Evolutionary conservation across 805 yeast species (phyloP), one percentile per base, ranked within the genome.

Genomic region (Grigorovia yakushimaensis): DNA sequence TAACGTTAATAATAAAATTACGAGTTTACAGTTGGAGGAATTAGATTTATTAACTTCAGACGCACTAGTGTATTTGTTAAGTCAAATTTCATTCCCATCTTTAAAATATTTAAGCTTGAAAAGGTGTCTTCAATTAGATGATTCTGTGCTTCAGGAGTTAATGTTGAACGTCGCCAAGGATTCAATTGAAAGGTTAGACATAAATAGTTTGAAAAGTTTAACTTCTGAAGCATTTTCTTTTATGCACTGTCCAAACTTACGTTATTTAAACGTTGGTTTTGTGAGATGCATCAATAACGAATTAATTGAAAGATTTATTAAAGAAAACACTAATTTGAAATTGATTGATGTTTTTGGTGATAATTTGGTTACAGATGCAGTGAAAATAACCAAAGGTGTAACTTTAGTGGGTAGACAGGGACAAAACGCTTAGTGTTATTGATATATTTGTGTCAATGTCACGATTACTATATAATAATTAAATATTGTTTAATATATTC

Each of bases 311-410:
- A 57, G 73, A 24, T 54, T 88, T 19, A 74, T 84, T 2, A 65
- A 73, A 23, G 72, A 75, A 10, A 85, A 93, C 51, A 75, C 80
- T 0, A 76, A 76, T 42, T 65, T 91, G 48, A 72, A 73, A 42
- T 71, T 84, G 15, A 60, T 91, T 47, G 94, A 87, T 56, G 89
- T 87, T 15, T 88, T 82, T 61, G 96, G 96, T 1, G 72, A 83
- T 58, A 85, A 84, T 59, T 69, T 79, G 55, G 77, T 88, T 49
- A 77, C 88, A 1, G 66, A 72, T 8, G 69, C 70, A 22, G 82
- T 85, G 1, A 64, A 62, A 3, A 62, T 75, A 1, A 68, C 82
- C 47, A 67, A 69, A 5, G 83, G 79, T 13, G 61, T 86, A 37
- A 74, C 76, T 47, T 69, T 86, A 6, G 78, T 85, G 48, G 95